These are phyloP conservation scores for Yamadazyma conglobata DNA, from an alignment of 1,139 yeast genomes.

Conservation along the genomic window DNA sequence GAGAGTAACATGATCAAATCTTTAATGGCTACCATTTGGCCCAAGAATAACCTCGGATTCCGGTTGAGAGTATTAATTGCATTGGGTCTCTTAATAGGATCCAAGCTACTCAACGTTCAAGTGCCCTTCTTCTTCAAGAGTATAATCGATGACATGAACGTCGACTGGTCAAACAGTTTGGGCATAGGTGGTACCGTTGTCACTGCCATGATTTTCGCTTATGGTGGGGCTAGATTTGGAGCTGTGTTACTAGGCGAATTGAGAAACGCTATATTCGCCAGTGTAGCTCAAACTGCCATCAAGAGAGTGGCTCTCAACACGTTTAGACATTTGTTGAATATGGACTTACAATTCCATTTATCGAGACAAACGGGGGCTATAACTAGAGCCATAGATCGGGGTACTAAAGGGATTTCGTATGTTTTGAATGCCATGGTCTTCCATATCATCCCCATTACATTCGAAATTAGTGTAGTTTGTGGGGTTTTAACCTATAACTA, in stretches of 20 bases:
- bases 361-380: slow-evolving; percentile 94
- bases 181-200: slow-evolving; percentile 61
- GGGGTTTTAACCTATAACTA: slow-evolving; percentile 91
- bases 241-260: slow-evolving; percentile 92
- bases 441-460: slow-evolving; percentile 88
- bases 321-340: slow-evolving; percentile 72
- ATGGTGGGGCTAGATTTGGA: slow-evolving; percentile 93
- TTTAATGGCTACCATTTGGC: slow-evolving; percentile 83
- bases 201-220: slow-evolving; percentile 76
- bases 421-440: slow-evolving; percentile 95
- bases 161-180: slow-evolving; percentile 71
- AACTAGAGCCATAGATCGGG: slow-evolving; percentile 94
- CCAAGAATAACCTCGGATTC: slow-evolving; percentile 67
- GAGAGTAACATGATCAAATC: slow-evolving; percentile 61
- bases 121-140: slow-evolving; percentile 93
- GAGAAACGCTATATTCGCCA: slow-evolving; percentile 91
- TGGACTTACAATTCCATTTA: slow-evolving; percentile 88
- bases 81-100: slow-evolving; percentile 63
- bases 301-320: slow-evolving; percentile 87
- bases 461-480: slow-evolving; percentile 89
- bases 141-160: slow-evolving; percentile 88
- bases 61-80: slow-evolving; percentile 77
- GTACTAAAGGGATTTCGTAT: slow-evolving; percentile 94
- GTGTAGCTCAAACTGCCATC: slow-evolving; percentile 94
- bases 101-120: slow-evolving; percentile 86